Evolutionary conservation across 2,329 filamentous ascomycete genomes (phyloP).

Genomic region (Cladosporium sp.): DNA sequence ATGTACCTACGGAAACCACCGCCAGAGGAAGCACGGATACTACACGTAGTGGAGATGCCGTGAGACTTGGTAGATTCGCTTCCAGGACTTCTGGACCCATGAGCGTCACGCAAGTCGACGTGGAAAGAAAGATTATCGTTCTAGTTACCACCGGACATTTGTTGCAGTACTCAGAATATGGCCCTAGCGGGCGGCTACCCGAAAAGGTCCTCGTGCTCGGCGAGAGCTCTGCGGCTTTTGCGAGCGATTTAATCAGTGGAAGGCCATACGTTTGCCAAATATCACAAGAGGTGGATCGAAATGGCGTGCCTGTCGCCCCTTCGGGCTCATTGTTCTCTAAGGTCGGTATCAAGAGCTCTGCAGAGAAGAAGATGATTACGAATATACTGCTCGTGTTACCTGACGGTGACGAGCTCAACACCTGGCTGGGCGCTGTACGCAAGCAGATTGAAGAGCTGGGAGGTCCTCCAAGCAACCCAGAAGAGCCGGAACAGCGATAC

Average conservation of each 20-base stretch:
- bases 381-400: constrained; percentile 75
- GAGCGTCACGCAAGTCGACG: constrained; percentile 46
- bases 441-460: constrained; percentile 70
- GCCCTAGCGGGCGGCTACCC: constrained; percentile 69
- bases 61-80: constrained; percentile 24
- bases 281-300: constrained; percentile 64
- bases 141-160: constrained; percentile 71
- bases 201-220: constrained; percentile 73
- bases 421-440: constrained; percentile 70
- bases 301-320: constrained; percentile 53
- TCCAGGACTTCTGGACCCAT: constrained; percentile 21
- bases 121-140: constrained; percentile 70
- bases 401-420: constrained; percentile 71
- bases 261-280: constrained; percentile 80
- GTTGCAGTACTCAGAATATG: constrained; percentile 72
- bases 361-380: constrained; percentile 46
- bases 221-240: constrained; percentile 77
- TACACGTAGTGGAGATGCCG: constrained; percentile 24
- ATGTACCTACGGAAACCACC: not conserved
- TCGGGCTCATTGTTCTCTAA: constrained; percentile 66
- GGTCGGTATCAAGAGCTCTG: constrained; percentile 56
- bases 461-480: constrained; percentile 34
- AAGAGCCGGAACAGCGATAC: not conserved
- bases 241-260: constrained; percentile 76
- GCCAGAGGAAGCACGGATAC: constrained; percentile 22